These are phyloP conservation scores for Cicer arietinum DNA, from an alignment of 306 rosid genomes.

Conservation along the genomic window DNA sequence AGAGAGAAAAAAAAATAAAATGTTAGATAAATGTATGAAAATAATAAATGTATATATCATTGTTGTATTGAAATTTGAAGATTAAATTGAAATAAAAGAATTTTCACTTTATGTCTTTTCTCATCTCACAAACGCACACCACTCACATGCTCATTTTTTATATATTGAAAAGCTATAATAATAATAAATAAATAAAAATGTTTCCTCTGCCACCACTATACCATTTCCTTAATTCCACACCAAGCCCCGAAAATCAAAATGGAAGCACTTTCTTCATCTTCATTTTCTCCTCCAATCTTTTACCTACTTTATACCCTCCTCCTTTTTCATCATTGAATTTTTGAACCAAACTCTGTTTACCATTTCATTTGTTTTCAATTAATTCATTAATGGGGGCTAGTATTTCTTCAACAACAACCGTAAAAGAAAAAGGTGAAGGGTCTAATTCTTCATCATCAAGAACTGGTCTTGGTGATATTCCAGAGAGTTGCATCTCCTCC, in stretches of 20 bases:
- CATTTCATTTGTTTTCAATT: background rate
- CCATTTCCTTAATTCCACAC: constrained; percentile 27
- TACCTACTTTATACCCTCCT: constrained; percentile 54
- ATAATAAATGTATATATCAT: too few species aligned
- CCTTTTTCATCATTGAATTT: constrained; percentile 48
- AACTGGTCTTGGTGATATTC: constrained; percentile 65
- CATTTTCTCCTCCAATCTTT: constrained; percentile 26
- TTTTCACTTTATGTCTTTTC: constrained; percentile 47
- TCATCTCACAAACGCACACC: constrained; percentile 28
- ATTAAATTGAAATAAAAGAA: constrained; percentile 23
- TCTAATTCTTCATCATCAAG: constrained; percentile 36
- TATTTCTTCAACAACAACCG: constrained; percentile 48
- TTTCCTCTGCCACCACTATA: constrained; percentile 30
- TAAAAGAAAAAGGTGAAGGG: constrained; percentile 32
- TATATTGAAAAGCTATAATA: constrained; percentile 7
- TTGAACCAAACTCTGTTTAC: background rate
- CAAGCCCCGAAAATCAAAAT: constrained; percentile 49
- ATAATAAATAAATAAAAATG: background rate
- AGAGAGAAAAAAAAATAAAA: too few species aligned
- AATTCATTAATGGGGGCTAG: constrained; percentile 60
- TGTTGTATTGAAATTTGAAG: background rate
- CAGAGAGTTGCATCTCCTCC: constrained; percentile 78
- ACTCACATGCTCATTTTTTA: constrained; percentile 2
- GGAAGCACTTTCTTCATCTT: constrained; percentile 46
- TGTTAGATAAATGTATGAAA: too few species aligned